Evolutionary conservation across 805 yeast genomes (phyloP).

Genomic region (Monosporozyma aquatica): DNA sequence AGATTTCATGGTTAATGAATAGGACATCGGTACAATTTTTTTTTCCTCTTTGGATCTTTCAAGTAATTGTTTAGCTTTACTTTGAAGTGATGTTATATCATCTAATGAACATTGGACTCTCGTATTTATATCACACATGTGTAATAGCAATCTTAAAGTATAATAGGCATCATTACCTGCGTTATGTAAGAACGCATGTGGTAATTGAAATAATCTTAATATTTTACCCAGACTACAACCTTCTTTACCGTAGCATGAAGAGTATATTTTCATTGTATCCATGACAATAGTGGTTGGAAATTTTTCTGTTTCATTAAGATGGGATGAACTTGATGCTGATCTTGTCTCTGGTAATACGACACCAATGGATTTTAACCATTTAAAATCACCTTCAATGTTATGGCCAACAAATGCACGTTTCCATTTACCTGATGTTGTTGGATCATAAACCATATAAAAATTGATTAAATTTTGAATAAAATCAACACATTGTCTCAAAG

Average conservation of each 20-base stretch:
- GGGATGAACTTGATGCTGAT: neutral
- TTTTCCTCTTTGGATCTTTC: constrained; percentile 19
- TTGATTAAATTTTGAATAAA: constrained; percentile 38
- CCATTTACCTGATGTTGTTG: constrained; percentile 14
- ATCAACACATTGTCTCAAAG: constrained; percentile 29
- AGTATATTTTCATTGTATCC: constrained; percentile 45
- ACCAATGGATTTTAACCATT: constrained; percentile 41
- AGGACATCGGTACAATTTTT: constrained; percentile 25
- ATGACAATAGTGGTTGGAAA: constrained; percentile 9
- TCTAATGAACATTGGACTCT: constrained; percentile 21
- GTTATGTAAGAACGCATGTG: constrained; percentile 54
- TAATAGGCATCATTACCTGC: constrained; percentile 66
- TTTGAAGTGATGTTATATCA: constrained; percentile 12
- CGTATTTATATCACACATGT: constrained; percentile 38
- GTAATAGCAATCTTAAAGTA: constrained; percentile 44
- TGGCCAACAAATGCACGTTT: constrained; percentile 49
- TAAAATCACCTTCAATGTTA: constrained; percentile 44
- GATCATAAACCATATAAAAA: constrained; percentile 31
- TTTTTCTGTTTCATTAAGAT: neutral
- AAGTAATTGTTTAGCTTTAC: constrained; percentile 14
- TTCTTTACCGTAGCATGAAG: constrained; percentile 32
- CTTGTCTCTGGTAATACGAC: constrained; percentile 34
- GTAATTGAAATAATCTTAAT: constrained; percentile 40
- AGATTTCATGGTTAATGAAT: constrained; percentile 12
- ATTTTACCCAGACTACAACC: constrained; percentile 40